phyloP scores from a whole-genome alignment of 1,139 yeast species.

The Meyerozyma athensensis region DNA sequence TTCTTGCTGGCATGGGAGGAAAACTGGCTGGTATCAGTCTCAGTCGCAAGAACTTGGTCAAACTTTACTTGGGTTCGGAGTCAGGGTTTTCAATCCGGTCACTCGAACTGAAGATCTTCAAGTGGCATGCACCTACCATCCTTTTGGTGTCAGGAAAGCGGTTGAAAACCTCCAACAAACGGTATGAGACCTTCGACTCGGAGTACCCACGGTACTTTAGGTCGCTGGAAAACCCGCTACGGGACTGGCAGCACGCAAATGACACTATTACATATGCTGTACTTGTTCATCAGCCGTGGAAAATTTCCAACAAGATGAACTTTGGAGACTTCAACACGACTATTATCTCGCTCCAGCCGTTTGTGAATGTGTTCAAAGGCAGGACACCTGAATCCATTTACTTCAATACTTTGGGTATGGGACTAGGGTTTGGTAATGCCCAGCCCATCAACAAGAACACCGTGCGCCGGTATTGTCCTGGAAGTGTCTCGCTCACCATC shows the following conservation, averaged over 20 bases:
- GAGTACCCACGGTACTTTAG: conserved; percentile 49
- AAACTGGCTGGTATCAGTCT: neutral
- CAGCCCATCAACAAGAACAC: conserved; percentile 54
- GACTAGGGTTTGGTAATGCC: conserved; percentile 73
- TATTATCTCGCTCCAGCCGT: conserved; percentile 63
- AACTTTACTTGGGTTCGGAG: conserved; percentile 67
- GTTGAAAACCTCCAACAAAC: conserved; percentile 38
- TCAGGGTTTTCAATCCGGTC: conserved; percentile 87
- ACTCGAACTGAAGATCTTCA: conserved; percentile 75
- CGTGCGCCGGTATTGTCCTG: conserved; percentile 40
- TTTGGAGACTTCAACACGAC: conserved; percentile 60
- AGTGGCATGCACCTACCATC: conserved; percentile 87
- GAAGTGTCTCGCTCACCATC: conserved; percentile 73
- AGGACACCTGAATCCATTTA: conserved; percentile 36
- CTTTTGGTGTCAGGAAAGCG: conserved; percentile 64
- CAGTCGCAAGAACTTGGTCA: conserved; percentile 40
- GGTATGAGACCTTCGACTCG: conserved; percentile 48
- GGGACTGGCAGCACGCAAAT: conserved; percentile 30
- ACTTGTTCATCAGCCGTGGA: conserved; percentile 70
- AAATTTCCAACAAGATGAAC: conserved; percentile 59
- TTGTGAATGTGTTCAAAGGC: conserved; percentile 25
- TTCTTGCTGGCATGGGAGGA: neutral
- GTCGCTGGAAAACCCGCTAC: conserved; percentile 24
- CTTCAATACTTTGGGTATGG: conserved; percentile 68
- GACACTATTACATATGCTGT: conserved; percentile 57